Percentiles rank a stretch among this genome's conserved stretches.
phyloP scores from a whole-genome alignment of 495 filamentous ascomycete genomes.

The Usnea hakonensis region DNA sequence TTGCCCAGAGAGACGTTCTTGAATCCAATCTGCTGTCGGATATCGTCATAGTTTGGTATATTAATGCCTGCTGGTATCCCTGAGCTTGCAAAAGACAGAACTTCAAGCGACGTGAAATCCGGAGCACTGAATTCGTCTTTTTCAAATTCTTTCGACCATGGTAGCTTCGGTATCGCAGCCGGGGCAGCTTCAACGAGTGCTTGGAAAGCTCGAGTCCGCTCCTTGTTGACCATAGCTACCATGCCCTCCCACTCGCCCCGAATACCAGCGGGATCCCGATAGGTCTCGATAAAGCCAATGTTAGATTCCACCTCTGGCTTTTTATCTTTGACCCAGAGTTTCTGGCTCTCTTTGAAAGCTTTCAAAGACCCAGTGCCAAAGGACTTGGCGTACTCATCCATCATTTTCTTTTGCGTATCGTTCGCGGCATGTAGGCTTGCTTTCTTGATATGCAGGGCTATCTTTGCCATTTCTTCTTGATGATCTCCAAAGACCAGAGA shows the following conservation, averaged over 20 bases:
- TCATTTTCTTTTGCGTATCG: constrained; percentile 78
- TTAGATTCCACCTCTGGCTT: constrained; percentile 84
- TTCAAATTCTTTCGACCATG: constrained; percentile 84
- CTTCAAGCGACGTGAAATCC: constrained; percentile 85
- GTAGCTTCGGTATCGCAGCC: constrained; percentile 75
- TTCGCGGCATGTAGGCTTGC: constrained; percentile 74
- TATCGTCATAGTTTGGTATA: constrained; percentile 88
- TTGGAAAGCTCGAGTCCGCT: constrained; percentile 84
- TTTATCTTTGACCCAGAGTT: constrained; percentile 87
- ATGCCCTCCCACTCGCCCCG: constrained; percentile 98
- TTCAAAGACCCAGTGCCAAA: constrained; percentile 79
- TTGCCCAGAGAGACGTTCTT: constrained; percentile 95
- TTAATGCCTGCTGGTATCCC: constrained; percentile 67
- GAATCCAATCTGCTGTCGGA: constrained; percentile 89
- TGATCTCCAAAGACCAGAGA: constrained; percentile 82
- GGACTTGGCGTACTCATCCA: constrained; percentile 71
- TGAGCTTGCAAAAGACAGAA: constrained; percentile 64
- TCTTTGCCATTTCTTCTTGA: constrained; percentile 67
- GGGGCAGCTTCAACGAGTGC: constrained; percentile 75
- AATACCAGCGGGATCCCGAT: constrained; percentile 86
- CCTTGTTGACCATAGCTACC: constrained; percentile 58
- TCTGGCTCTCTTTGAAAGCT: constrained; percentile 84
- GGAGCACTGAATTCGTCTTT: constrained; percentile 91
- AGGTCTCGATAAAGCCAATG: constrained; percentile 94
- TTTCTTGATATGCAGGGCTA: constrained; percentile 60